Evolutionary conservation across 1,284 basidiomycete genomes (phyloP), one percentile per base, ranked within the genome.

Genomic region (Termitomyces sp.): DNA sequence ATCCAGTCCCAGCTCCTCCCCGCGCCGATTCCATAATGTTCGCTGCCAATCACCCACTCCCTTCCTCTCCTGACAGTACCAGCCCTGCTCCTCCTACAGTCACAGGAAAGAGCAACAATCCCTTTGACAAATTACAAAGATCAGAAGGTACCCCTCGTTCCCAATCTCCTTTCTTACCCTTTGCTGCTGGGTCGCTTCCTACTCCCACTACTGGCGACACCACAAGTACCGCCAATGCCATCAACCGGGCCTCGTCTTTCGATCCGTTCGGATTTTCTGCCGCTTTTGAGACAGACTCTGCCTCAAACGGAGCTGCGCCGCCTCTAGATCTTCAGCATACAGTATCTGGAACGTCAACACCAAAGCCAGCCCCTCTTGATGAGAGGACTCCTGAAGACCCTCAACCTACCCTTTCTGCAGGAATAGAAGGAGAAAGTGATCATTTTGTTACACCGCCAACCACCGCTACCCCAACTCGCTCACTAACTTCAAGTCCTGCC

Each of bases 61-160:
- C 90, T 1, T 64, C 70, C 10, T 85, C 88, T 0, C 89, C 91
- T 13, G 81, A 84, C 26, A 63, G 69, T 59, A 55, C 76, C 24
- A 73, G 71, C 41, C 69, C 72, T 7, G 53, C 63, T 28, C 60
- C 68, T 62, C 57, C 69, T 57, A 52, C 66, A 57, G 45, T 78
- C 70, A 7, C 73, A 64, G 34, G 75, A 40, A 87, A 89, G 70
- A 94, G 91, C 62, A 96, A 86, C 63, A 99, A 99, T 67, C 96
- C 96, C 0, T 99, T 99, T 65, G 95, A 94, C 58, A 76, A 89
- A 38, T 70, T 95, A 45, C 74, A 74, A 1, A 73, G 75, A 68
- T 66, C 73, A 44, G 69, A 75, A 26, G 75, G 74, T 9, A 62
- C 72, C 11, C 75, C 77, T 44, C 77, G 78, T 39, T 75, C 83